Evolutionary conservation across 31 red algal genomes (phyloP).

Genomic region (Bonnemaisonia californica): DNA sequence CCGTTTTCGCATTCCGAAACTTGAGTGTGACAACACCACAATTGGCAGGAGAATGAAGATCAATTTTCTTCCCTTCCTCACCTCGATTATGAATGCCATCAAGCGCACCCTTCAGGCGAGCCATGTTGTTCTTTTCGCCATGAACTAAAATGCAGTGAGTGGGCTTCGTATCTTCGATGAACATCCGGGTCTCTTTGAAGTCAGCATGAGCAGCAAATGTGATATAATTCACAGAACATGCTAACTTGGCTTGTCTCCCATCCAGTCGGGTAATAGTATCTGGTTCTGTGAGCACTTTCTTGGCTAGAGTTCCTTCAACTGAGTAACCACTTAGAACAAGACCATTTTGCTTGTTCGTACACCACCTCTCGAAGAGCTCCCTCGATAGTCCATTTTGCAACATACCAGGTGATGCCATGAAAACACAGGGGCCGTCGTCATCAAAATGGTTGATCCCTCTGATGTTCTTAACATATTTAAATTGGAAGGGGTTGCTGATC

Average conservation of each 20-base stretch:
- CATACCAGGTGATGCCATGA: conserved; percentile 99
- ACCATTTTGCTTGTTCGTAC: conserved; percentile 92
- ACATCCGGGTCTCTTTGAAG: conserved; percentile 94
- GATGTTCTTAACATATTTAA: conserved; percentile 97
- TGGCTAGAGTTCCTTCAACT: conserved; percentile 98
- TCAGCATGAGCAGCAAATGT: conserved; percentile 99
- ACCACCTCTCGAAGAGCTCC: conserved; percentile 97
- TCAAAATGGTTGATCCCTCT: conserved; percentile 85
- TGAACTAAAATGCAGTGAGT: conserved; percentile 96
- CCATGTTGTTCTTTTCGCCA: conserved; percentile 96
- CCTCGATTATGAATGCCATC: conserved; percentile 87
- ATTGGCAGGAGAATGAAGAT: conserved; percentile 90
- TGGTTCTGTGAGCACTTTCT: conserved; percentile 93
- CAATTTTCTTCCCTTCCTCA: conserved; percentile 60
- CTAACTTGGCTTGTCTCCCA: conserved; percentile 84
- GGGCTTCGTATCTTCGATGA: conserved; percentile 85
- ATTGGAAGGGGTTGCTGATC: conserved; percentile 97
- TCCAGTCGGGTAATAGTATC: conserved; percentile 88
- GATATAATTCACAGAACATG: conserved; percentile 94
- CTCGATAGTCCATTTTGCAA: conserved; percentile 93
- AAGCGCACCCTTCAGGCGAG: conserved; percentile 81
- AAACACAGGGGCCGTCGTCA: conserved; percentile 96
- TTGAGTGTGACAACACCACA: conserved; percentile 78
- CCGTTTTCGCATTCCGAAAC: conserved; percentile 85
- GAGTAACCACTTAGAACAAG: conserved; percentile 95